Conservation (phyloP, 169 alveolate genomes). For the Amoebophrya sp. region DNA sequence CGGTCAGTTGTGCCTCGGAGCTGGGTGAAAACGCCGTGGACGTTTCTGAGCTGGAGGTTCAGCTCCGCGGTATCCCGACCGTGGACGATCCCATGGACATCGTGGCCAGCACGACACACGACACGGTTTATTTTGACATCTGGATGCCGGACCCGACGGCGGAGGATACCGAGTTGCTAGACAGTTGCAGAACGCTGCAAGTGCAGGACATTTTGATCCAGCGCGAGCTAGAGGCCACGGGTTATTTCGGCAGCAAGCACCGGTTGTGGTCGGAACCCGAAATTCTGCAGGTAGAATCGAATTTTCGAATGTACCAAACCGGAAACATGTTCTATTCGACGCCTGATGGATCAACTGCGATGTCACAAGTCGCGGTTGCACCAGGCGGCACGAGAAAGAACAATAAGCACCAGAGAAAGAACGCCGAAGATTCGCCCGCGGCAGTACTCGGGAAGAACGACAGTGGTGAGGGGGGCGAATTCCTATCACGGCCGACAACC, state of each 20-base stretch:
- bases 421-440: too few relatives aligned
- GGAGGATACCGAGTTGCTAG: background rate
- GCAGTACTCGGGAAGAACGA: too few relatives aligned
- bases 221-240: background rate
- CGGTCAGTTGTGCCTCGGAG: background rate
- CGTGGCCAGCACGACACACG: background rate
- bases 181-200: background rate
- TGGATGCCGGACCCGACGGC: background rate
- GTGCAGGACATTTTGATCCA: background rate
- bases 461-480: too few relatives aligned
- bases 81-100: background rate
- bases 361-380: too few relatives aligned
- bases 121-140: background rate
- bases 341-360: too few relatives aligned
- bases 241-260: background rate
- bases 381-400: too few relatives aligned
- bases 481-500: too few relatives aligned
- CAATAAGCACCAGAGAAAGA: too few relatives aligned
- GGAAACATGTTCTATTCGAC: too few relatives aligned
- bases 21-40: background rate
- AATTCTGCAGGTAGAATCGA: too few relatives aligned
- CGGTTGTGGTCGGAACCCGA: background rate
- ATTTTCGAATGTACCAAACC: too few relatives aligned
- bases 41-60: background rate
- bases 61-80: background rate